phyloP scores from a whole-genome alignment of 2,329 filamentous ascomycete genomes.

The Celoporthe dispersa region DNA sequence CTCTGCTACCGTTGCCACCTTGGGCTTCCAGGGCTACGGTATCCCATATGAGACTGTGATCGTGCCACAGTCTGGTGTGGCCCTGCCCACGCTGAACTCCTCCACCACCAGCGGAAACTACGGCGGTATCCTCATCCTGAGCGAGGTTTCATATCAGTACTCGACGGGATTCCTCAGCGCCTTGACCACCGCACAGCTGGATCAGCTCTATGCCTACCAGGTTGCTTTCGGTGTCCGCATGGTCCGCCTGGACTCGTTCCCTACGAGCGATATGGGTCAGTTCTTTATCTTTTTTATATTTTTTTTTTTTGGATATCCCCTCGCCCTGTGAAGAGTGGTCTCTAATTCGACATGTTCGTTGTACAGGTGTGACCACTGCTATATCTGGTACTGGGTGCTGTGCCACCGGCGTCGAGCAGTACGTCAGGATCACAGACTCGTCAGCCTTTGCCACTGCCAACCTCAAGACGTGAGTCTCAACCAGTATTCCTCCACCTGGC shows the following conservation, averaged over 20 bases:
- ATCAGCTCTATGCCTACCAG: slow-evolving; percentile 61
- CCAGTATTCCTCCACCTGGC: slow-evolving; percentile 16
- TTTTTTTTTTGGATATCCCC: not conserved
- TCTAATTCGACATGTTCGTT: slow-evolving; percentile 12
- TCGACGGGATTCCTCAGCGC: slow-evolving; percentile 53
- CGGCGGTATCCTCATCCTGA: slow-evolving; percentile 60
- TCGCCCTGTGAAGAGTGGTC: too few species aligned
- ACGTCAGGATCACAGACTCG: slow-evolving; percentile 57
- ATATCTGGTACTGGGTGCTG: slow-evolving; percentile 48
- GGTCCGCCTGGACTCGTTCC: slow-evolving; percentile 63
- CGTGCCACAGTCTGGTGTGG: slow-evolving; percentile 56
- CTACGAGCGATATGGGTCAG: slow-evolving; percentile 54
- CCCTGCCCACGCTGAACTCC: slow-evolving; percentile 57
- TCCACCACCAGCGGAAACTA: slow-evolving; percentile 57
- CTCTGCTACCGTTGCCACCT: slow-evolving; percentile 52
- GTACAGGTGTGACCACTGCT: slow-evolving; percentile 32
- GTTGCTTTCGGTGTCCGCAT: slow-evolving; percentile 61
- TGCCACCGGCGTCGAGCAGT: slow-evolving; percentile 51
- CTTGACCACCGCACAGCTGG: slow-evolving; percentile 60
- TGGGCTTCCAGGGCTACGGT: slow-evolving; percentile 63
- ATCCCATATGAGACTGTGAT: slow-evolving; percentile 60
- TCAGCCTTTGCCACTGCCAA: slow-evolving; percentile 59
- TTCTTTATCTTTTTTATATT: slow-evolving; percentile 36
- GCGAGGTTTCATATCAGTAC: slow-evolving; percentile 60
- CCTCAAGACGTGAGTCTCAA: slow-evolving; percentile 44